A percentile compares a stretch with the other conserved stretches of the same genome.
These are phyloP conservation scores for Zea mays DNA, from an alignment of 176 grass and related monocot genomes.

Conservation along the genomic window Zm-B73-REFERENCE-NAM-5.0 NC_050097.1:22998501-22999000, in stretches of 20 bases:
- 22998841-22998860: background rate
- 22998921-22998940: too few relatives aligned
- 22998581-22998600: slow-evolving; percentile 88
- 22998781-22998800: slow-evolving; percentile 17
- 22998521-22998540: slow-evolving; percentile 23
- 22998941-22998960: too few relatives aligned
- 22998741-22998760: slow-evolving; percentile 11
- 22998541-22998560: slow-evolving; percentile 65
- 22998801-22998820: background rate
- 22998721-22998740: background rate
- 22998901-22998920: too few relatives aligned
- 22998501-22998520: background rate
- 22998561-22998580: slow-evolving; percentile 94
- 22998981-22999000: too few relatives aligned
- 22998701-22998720: background rate
- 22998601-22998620: slow-evolving; percentile 67
- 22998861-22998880: background rate
- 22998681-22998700: slow-evolving; percentile 8
- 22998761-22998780: background rate
- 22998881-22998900: slow-evolving; percentile 1
- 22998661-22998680: slow-evolving; percentile 1
- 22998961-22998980: too few relatives aligned
- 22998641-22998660: slow-evolving; percentile 84
- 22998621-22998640: slow-evolving; percentile 93
- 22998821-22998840: slow-evolving; percentile 11